A percentile compares a stretch with the other conserved stretches of the same genome.
Evolutionary conservation across 2,329 filamentous ascomycete species (phyloP).

Genomic region (Fusarium sp.): DNA sequence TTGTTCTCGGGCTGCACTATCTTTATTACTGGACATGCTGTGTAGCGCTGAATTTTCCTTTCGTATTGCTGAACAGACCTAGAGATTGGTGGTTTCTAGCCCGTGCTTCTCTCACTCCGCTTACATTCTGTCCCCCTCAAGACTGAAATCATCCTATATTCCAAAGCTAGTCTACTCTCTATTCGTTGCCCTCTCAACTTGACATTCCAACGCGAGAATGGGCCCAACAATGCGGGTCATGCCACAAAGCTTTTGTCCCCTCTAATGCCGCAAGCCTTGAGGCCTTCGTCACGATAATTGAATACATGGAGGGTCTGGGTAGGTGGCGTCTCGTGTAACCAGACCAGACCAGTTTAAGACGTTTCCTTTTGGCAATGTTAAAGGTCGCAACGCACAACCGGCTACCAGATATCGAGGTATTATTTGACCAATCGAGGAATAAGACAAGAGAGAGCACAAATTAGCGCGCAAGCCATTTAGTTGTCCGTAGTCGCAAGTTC

Average conservation of each 20-base stretch:
- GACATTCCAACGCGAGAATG: fast-evolving
- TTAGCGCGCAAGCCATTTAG: neutral
- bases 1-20: fast-evolving
- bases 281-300: fast-evolving
- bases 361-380: neutral
- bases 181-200: neutral
- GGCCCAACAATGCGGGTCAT: too few species aligned
- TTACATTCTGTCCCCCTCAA: fast-evolving
- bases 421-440: neutral
- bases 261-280: fast-evolving
- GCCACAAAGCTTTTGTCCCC: fast-evolving
- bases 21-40: fast-evolving
- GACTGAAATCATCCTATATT: fast-evolving
- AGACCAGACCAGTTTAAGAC: neutral
- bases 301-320: neutral
- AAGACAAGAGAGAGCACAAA: neutral
- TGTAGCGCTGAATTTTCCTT: neutral
- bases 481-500: neutral
- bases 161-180: neutral
- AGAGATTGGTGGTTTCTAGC: fast-evolving
- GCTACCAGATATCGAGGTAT: neutral
- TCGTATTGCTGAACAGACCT: too few species aligned
- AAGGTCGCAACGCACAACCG: neutral
- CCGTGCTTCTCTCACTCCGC: fast-evolving
- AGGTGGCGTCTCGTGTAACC: neutral